Evolutionary conservation across 768 basidiomycete genomes (phyloP), one percentile per base, ranked within the genome.

Genomic region (Mycena floridula): DNA sequence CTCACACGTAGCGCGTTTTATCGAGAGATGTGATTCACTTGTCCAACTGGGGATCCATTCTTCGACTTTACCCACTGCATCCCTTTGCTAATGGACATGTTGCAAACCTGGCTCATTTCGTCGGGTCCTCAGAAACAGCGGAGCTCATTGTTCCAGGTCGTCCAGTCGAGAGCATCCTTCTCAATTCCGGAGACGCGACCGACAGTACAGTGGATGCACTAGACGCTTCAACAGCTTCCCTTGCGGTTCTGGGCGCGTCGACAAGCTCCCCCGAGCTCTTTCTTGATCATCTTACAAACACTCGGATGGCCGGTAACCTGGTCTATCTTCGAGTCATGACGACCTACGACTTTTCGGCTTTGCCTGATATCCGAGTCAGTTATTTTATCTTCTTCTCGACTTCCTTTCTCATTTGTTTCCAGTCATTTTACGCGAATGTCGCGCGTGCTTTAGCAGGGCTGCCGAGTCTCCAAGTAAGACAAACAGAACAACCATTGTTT

Each of bases 301-400:
- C 62, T 39, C 70, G 74, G 49, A 72, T 87, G 60, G 76, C 78
- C 7, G n/a, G n/a, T n/a, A 66, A 72, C 54, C 72, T 89, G 37
- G 71, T 72, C 24, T 83, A 80, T 61, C 75, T 89, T 43, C 77
- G 82, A 38, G 66, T 89, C 56, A 81, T 81, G 62, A 76, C 76
- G 32, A 79, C 72, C 4, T 74, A 69, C 36, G 68, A 63, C 57
- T 72, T 79, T 52, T 62, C 65, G 45, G 68, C 13, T 35, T 18
- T 35, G 55, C 48, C 36, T 52, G 24, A 57, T 46, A 50, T 15
- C n/a, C n/a, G n/a, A n/a, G n/a, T n/a, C n/a, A n/a, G n/a, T n/a
- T n/a, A n/a, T n/a, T n/a, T n/a, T n/a, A n/a, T n/a, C n/a, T n/a
- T n/a, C n/a, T n/a, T n/a, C n/a, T n/a, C n/a, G n/a, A n/a, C n/a